phyloP scores from a whole-genome alignment of 371 early-diverging fungal genomes.

The Zychaea mexicana region DNA sequence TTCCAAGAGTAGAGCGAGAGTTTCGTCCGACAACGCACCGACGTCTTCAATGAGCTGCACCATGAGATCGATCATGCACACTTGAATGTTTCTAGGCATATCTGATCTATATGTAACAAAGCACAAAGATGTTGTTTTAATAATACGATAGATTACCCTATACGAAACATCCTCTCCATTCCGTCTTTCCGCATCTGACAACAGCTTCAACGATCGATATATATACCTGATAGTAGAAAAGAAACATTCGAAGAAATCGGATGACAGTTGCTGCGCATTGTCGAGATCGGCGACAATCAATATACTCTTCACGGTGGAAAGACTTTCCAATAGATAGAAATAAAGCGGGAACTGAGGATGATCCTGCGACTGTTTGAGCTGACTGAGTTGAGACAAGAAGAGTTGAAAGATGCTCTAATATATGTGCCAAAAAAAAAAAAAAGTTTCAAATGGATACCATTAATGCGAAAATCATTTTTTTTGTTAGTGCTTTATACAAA shows the following conservation, averaged over 20 bases:
- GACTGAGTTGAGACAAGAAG: constrained; percentile 74
- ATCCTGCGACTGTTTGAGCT: constrained; percentile 55
- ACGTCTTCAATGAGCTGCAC: constrained; percentile 84
- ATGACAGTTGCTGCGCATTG: constrained; percentile 27
- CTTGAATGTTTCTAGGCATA: constrained; percentile 74
- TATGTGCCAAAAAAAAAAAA: no score
- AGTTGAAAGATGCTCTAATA: constrained; percentile 75
- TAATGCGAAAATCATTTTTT: no score
- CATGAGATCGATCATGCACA: constrained; percentile 82
- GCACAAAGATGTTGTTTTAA: no score
- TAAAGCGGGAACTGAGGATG: constrained; percentile 69
- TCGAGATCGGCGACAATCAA: constrained; percentile 61
- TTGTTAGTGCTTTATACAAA: no score
- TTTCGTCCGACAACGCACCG: constrained; percentile 68
- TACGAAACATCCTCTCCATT: no score
- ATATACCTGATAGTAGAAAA: constrained; percentile 8
- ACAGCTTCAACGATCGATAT: no score
- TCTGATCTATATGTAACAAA: constrained; percentile 52
- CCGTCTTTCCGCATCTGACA: no score
- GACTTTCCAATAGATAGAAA: constrained; percentile 85
- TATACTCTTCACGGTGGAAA: constrained; percentile 84
- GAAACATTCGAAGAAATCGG: constrained; percentile 23
- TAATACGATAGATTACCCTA: no score
- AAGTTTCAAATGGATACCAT: no score
- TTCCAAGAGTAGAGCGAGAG: constrained; percentile 77